Base-by-base conservation (phyloP, 1,139 yeast genomes). In the Magnusiomyces ingens region DNA sequence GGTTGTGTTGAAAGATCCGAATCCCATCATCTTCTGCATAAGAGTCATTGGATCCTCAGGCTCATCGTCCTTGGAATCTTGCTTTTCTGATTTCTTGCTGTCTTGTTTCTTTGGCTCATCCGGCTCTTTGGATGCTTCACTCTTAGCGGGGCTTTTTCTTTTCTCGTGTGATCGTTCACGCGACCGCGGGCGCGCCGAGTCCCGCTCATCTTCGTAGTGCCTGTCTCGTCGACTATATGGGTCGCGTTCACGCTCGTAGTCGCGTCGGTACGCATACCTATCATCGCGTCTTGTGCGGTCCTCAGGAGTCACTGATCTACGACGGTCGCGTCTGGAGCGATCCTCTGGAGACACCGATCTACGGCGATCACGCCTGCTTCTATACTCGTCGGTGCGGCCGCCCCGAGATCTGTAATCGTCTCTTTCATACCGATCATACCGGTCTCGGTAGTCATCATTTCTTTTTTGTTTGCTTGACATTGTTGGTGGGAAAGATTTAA, bases 11-110 rank as follows among this genome's bases (percentile, higher is more conserved):
- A 84, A 84, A 1, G 79, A 78, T 2, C 76, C 71, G 61, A 83
- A 83, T 2, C 93, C 94, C 88, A 85, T 82, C 61, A 84, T 71
- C 46, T 66, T 58, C 50, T 61, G 60, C 70, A 71, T 67, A 51
- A 60, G 57, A 13, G 63, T 67, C 32, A 65, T 65, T 10, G 59
- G 65, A 12, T 59, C 64, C 8, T 55, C 62, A n/a, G 56, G 58
- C 17, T 46, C 47, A 29, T 66, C 63, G 19, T 59, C 64, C 3
- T 53, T 60, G 15, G 55, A 13, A 12, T 36, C 3, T 13, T 45
- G n/a, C n/a, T n/a, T 45, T n/a, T 2, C 13, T 2, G 17, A 2
- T n/a, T 26, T 18, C 18, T 32, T 26, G 10, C 19, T 35, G 26
- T 50, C 45, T 22, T 19, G 17, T 12, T n/a, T 29, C 10, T 13